Conservation (phyloP, 306 rosid species). For the Castanea crenata region DNA sequence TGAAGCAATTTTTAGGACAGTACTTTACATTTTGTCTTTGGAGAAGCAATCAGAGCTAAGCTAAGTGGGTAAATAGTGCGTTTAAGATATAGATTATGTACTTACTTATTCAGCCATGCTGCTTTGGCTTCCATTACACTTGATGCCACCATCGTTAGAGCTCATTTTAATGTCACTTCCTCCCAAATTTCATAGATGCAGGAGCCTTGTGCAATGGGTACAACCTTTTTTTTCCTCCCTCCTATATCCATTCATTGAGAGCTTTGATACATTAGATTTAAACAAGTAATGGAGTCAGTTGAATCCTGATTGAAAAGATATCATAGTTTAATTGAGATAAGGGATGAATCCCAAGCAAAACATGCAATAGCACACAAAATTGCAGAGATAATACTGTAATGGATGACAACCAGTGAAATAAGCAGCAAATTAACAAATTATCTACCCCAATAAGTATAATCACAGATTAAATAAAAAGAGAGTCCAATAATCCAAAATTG, state of each 20-base stretch:
- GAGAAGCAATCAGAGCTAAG: background rate
- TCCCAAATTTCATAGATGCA: no score
- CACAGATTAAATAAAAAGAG: no score
- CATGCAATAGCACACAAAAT: background rate
- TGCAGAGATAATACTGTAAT: background rate
- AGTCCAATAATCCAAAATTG: no score
- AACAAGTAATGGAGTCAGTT: constrained; percentile 37
- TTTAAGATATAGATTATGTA: background rate
- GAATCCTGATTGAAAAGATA: constrained; percentile 46
- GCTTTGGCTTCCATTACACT: background rate
- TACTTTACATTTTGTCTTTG: background rate
- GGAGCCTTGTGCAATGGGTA: no score
- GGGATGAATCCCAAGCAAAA: background rate
- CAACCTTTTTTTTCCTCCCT: constrained; percentile 26
- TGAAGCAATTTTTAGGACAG: background rate
- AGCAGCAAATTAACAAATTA: no score
- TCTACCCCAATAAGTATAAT: no score
- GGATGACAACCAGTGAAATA: no score
- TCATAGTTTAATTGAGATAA: constrained; percentile 17
- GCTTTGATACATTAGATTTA: constrained; percentile 40
- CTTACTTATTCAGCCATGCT: background rate
- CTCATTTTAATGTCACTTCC: no score
- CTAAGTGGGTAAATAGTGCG: background rate
- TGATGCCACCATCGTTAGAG: no score
- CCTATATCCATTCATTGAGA: constrained; percentile 37